phyloP scores from a whole-genome alignment of 2,329 filamentous ascomycete species.

The Ceratocystis cacaofunesta region DNA sequence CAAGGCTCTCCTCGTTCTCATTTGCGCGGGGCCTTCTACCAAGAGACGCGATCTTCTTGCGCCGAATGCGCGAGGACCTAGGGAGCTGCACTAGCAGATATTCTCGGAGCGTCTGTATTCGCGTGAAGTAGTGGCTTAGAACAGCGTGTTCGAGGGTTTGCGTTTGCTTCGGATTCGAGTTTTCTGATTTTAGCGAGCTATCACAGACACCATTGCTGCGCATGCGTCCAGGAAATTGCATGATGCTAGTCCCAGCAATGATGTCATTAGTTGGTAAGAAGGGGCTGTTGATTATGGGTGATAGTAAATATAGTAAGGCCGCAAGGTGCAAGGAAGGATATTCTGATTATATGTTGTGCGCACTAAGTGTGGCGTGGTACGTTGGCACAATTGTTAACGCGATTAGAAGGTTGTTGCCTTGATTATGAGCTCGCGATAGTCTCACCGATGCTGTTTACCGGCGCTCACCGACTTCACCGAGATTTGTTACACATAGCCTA shows the following conservation, averaged over 20 bases:
- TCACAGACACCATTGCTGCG: neutral
- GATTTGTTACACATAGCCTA: neutral
- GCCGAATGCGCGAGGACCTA: constrained; percentile 45
- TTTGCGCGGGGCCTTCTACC: constrained; percentile 27
- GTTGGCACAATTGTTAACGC: too few species aligned
- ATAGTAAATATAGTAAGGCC: neutral
- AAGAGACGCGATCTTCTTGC: constrained; percentile 39
- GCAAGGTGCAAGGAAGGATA: neutral
- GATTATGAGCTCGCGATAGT: neutral
- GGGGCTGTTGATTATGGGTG: neutral
- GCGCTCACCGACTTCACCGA: neutral
- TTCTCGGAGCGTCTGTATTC: constrained; percentile 51
- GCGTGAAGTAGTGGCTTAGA: constrained; percentile 40
- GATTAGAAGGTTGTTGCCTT: neutral
- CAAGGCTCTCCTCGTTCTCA: constrained; percentile 13
- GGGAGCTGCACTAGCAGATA: constrained; percentile 56
- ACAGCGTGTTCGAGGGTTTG: constrained; percentile 5
- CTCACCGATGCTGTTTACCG: neutral
- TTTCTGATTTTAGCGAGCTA: neutral
- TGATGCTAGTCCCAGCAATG: neutral
- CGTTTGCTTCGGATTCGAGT: neutral
- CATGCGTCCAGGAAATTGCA: neutral
- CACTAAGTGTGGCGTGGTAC: too few species aligned
- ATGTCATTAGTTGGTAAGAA: neutral
- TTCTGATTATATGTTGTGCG: neutral